Base-by-base conservation (phyloP, 2,329 filamentous ascomycete genomes). In the Fusarium sp. region DNA sequence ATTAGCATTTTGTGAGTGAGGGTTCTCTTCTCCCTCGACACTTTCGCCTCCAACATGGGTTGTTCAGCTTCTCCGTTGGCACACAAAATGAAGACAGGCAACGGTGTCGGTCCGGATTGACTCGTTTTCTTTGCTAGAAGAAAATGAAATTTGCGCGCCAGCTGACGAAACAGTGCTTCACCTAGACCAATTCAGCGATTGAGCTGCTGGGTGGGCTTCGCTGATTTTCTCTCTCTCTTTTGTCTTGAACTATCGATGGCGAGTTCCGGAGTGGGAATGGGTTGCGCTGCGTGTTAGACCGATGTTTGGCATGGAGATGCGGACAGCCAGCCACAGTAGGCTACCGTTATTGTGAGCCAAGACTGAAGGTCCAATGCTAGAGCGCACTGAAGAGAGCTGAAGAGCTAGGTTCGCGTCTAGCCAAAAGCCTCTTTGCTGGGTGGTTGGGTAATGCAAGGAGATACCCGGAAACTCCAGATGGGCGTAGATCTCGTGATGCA, bases 191-290 rank as follows among this genome's bases (percentile, higher is more conserved):
- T 17, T 17, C 13, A 17, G 37, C 41, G 38, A 46, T 45, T 32
- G 48, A 19, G 19, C 19, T 19, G 19, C 19, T 19, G 19, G 19
- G 19, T 19, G 19, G 19, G 19, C 19, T n/a, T 17, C 17, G 25
- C 31, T 36, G 32, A 32, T 57, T 47, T 33, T n/a, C 21, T 41
- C 27, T 41, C 15, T 49, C 27, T 29, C 31, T 10, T 31, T 19
- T 49, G 33, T 29, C 31, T 10, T 31, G 46, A 38, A 29, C 35
- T 43, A 50, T 42, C 11, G 23, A 36, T 39, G 19, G 51, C 48
- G 21, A 27, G 42, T 50, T 64, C 60, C 60, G 54, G 60, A 61
- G 60, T 56, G 39, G 60, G 60, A 63, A 63, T 63, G 46, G 45
- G 37, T 41, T 42, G 36, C 9, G 19, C 25, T 32, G 33, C 35